phyloP scores from a whole-genome alignment of 179 eudicot species.

The Actinidia arguta region DNA sequence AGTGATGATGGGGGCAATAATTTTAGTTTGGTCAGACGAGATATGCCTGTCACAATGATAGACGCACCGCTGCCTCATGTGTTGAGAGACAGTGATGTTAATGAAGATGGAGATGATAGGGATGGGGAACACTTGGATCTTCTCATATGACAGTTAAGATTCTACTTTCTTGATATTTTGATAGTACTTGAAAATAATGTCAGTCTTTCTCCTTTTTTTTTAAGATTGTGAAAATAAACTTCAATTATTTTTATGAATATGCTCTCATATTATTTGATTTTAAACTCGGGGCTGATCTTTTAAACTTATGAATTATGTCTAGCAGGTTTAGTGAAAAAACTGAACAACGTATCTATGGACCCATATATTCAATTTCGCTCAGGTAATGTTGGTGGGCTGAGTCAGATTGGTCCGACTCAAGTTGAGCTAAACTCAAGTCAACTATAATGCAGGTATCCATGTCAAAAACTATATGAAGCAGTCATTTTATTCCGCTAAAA shows the following conservation, averaged over 20 bases:
- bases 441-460: no score
- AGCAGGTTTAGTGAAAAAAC: no score
- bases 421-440: no score
- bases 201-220: not conserved
- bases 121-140: not conserved
- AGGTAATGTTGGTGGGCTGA: not conserved
- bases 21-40: not conserved
- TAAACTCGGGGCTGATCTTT: no score
- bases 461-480: no score
- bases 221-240: no score
- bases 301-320: no score
- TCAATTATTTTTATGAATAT: no score
- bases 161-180: not conserved
- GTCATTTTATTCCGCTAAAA: no score
- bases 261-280: no score
- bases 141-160: not conserved
- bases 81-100: not conserved
- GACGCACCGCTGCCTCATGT: not conserved
- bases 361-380: not conserved
- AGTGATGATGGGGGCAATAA: not conserved
- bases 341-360: not conserved
- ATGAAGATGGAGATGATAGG: not conserved
- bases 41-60: not conserved
- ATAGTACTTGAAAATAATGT: not conserved
- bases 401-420: not conserved